Evolutionary conservation across 345 rosid species (phyloP), one percentile per base, ranked within the genome.

Genomic region (Brassica rapa): DNA sequence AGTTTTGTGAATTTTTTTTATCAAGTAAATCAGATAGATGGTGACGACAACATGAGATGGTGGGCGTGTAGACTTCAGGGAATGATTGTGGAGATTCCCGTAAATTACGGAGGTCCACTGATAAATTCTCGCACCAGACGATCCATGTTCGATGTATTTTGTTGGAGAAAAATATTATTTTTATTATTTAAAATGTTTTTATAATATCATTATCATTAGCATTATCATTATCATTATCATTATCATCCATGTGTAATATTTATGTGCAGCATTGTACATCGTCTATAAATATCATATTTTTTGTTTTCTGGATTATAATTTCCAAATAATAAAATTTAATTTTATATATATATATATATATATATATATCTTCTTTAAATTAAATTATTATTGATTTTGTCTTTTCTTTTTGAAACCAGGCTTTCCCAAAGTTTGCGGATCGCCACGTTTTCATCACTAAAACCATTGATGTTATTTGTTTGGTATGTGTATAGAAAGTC

Each of bases 391-490:
- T 9, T 62, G 41, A 2, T 55, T 25, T 61, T 60, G 8, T 46
- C 25, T 23, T 49, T 16, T 46, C 6, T 53, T 62, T 51, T 79
- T 24, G 7, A 72, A 67, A 49, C 53, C 71, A 74, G 82, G 53
- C 79, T 80, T 74, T 80, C 66, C 82, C 82, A 80, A 80, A 80
- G 77, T 73, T 74, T 80, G 79, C 82, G 79, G 82, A 68, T 68
- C 79, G 62, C 63, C 82, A 79, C 75, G 82, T 68, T 73, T 79
- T 37, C 15, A 53, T 78, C 74, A 73, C 78, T 59, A 35, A 51
- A 62, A 60, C 32, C 46, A 68, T 73, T 62, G 70, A 68, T 79
- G 49, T 53, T 35, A 5, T 62, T 51, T 67, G 39, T 66, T 60
- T 3, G 29, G 21, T 72, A 43, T 39, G 21, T 66, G 14, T 29